These are phyloP conservation scores for Neurospora sp. DNA, from an alignment of 495 filamentous ascomycete genomes.

Conservation along the genomic window DNA sequence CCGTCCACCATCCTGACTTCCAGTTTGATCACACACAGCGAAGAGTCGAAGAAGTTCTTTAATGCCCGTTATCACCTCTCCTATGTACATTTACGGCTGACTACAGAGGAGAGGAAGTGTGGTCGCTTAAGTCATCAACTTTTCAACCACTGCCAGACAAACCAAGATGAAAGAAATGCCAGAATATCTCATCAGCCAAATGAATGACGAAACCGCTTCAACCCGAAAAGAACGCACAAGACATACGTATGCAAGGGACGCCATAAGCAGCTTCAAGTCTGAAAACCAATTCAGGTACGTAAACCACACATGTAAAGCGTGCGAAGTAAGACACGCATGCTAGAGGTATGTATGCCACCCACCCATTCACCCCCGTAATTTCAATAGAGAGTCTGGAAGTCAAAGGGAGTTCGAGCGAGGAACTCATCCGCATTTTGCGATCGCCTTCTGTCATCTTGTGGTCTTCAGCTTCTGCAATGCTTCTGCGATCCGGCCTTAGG, in stretches of 20 bases:
- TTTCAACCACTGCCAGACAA: too few species aligned
- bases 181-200: neutral
- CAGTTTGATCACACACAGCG: neutral
- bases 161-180: neutral
- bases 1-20: neutral
- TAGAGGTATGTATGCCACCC: neutral
- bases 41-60: neutral
- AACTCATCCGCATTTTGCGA: neutral
- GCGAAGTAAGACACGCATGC: neutral
- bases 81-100: neutral
- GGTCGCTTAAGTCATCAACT: too few species aligned
- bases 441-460: neutral
- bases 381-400: too few species aligned
- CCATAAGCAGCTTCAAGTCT: neutral
- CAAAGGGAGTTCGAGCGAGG: neutral
- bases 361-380: too few species aligned
- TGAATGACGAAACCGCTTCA: neutral
- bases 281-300: neutral
- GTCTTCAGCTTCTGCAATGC: neutral
- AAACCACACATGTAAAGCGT: neutral
- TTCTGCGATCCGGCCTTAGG: neutral
- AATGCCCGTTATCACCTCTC: neutral
- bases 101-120: neutral
- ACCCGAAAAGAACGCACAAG: neutral
- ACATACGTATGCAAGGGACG: neutral